Evolutionary conservation across 352 stramenopile species (phyloP), one percentile per base, ranked within the genome.

Genomic region (Globisporangium canariense): DNA sequence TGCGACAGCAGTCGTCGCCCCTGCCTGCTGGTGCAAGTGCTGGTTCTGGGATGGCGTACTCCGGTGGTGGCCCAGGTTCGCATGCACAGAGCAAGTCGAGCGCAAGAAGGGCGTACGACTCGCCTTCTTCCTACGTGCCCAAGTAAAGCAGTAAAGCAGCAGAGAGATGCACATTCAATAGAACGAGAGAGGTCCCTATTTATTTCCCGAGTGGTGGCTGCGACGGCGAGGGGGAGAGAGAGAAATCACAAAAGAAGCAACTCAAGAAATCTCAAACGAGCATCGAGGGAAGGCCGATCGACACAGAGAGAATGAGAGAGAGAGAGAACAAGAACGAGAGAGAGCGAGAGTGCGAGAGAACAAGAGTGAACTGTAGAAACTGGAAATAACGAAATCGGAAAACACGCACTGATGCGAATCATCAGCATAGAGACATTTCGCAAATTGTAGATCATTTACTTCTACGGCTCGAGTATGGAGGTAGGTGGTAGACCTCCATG

Each of bases 1-100:
- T 49, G 38, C 66, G 57, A 16, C 66, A 61, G 34, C 65, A 53
- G 4, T 54, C 64, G 25, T 60, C 55, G 30, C 25, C 64, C 41
- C 16, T 57, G 56, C 43, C 60, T 43, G 57, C 32, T 57, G 22
- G 11, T 28, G 45, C 45, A 28, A 2, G n/a, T 3, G 40, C 7
- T 16, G 18, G 22, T 18, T 20, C 11, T 14, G 51, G 30, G 53
- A 32, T 32, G 53, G 43, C 18, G 18, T 59, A 59, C 53, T 22
- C 9, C 28, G 4, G 43, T 46, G 40, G 40, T 13, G 14, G 40
- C n/a, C 13, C 13, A 22, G 43, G 43, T n/a, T 3, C 8, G 16
- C 43, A 49, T 2, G 18, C 43, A 20, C 43, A 49, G 16, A 5
- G 43, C 43, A 49, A 49, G 43, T 4, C 18, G 8, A 22, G 13